These are phyloP conservation scores for Colletotrichum sp. DNA, from an alignment of 2,329 filamentous ascomycete genomes.

Conservation along the genomic window DNA sequence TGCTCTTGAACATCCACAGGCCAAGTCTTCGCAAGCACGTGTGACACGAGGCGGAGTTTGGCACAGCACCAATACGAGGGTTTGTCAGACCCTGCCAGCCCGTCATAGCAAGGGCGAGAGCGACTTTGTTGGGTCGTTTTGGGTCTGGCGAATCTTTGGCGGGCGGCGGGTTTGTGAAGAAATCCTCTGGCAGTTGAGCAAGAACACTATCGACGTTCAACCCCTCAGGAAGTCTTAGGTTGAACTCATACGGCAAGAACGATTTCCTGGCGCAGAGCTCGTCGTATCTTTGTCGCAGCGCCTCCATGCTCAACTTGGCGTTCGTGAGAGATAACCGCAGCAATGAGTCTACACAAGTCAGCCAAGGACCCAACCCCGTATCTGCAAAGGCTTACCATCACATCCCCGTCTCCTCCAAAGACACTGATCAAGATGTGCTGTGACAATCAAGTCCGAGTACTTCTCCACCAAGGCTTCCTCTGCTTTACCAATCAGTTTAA, in stretches of 20 bases:
- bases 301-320: constrained; percentile 60
- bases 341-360: constrained; percentile 53
- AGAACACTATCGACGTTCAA: constrained; percentile 58
- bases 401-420: constrained; percentile 89
- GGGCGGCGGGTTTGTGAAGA: constrained; percentile 54
- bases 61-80: constrained; percentile 61
- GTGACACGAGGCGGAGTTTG: constrained; percentile 79
- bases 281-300: constrained; percentile 68
- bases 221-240: constrained; percentile 60
- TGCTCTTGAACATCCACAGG: constrained; percentile 91
- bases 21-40: constrained; percentile 89
- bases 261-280: constrained; percentile 60
- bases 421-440: constrained; percentile 81
- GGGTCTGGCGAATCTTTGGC: constrained; percentile 18
- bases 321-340: constrained; percentile 69
- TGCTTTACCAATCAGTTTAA: constrained; percentile 24
- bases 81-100: constrained; percentile 76
- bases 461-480: constrained; percentile 75
- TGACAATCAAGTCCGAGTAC: constrained; percentile 75
- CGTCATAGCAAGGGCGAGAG: constrained; percentile 72
- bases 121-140: constrained; percentile 58
- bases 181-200: constrained; percentile 55
- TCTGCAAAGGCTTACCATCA: constrained; percentile 63
- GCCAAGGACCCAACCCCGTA: neutral
- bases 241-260: constrained; percentile 67